These are phyloP conservation scores for Hortaea werneckii DNA, from an alignment of 2,329 filamentous ascomycete genomes.

Conservation along the genomic window DNA sequence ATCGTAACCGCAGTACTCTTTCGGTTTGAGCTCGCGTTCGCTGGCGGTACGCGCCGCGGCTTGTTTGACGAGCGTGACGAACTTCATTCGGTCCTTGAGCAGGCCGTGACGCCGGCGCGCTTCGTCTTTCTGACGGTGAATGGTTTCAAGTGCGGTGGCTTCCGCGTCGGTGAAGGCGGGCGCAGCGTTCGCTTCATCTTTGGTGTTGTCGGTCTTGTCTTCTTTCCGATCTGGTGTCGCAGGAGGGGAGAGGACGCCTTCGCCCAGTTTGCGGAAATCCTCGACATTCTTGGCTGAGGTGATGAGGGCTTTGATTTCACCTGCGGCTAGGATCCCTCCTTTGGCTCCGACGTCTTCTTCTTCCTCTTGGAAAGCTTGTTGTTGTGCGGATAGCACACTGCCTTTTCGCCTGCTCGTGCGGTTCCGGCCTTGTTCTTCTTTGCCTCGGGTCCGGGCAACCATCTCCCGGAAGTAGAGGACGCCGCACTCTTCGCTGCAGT, in stretches of 20 bases:
- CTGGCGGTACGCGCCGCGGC: conserved; percentile 32
- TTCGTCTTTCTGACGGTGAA: conserved; percentile 32
- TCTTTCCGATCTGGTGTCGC: conserved; percentile 29
- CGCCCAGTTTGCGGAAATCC: conserved; percentile 45
- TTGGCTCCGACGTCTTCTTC: conserved; percentile 32
- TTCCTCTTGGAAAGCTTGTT: conserved; percentile 4
- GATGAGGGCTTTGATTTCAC: conserved; percentile 38
- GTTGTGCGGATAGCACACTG: conserved; percentile 9
- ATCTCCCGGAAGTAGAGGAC: conserved; percentile 35
- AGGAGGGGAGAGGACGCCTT: conserved; percentile 39
- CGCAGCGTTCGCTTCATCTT: neutral
- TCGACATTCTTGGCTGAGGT: conserved; percentile 32
- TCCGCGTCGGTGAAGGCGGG: conserved; percentile 32
- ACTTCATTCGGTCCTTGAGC: conserved; percentile 39
- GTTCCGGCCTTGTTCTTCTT: conserved; percentile 17
- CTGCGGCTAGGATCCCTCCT: conserved; percentile 36
- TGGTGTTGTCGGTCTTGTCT: neutral
- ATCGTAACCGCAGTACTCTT: conserved; percentile 70
- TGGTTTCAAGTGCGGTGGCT: conserved; percentile 28
- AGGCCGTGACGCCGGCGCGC: conserved; percentile 32
- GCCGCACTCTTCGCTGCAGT: conserved; percentile 45
- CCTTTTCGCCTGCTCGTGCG: conserved; percentile 14
- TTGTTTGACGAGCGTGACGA: conserved; percentile 37
- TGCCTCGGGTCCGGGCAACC: conserved; percentile 19
- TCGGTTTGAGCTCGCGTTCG: conserved; percentile 40